Evolutionary conservation across 2,329 filamentous ascomycete genomes (phyloP), one percentile per base, ranked within the genome.

Genomic region (Aspergillus terreus): DNA sequence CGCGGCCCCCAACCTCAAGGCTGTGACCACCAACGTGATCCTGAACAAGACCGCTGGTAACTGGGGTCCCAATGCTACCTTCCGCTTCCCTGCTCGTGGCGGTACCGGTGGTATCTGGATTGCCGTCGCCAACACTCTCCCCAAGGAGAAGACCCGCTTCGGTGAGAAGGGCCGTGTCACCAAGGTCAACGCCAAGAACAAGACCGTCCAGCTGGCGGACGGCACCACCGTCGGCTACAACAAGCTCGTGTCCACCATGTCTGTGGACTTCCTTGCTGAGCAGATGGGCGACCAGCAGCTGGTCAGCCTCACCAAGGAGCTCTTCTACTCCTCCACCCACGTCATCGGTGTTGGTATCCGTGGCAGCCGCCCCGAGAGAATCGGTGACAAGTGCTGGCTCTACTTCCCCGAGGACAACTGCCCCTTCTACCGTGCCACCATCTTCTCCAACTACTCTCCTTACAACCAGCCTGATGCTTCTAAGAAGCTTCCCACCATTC

Each of bases 361-460:
- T 69, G 94, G 94, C 60, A 82, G 81, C 66, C 90, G 94, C 62
- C 94, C 94, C 36, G 91, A 96, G 74, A 88, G 90, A 70, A 99
- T 99, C 63, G 94, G 94, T 60, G 94, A 99, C 80, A 99, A 97
- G 83, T 99, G 94, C 85, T 99, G 94, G 86, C 81, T 99, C 61
- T 99, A 99, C 84, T 99, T 97, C 85, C 94, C 94, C 57, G 94
- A 99, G 76, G 88, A 96, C 74, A 87, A 99, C 82, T 96, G 91
- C 81, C 91, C 91, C 71, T 99, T 99, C 82, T 99, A 99, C 82
- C 90, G 94, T 64, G 94, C 94, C 68, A 99, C 94, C 69, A 97
- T 99, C 78, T 99, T 99, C 84, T 97, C 92, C 76, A 99, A 99
- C 84, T 99, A 99, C 83, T 97, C 94, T 19, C 94, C 92, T 48